Conservation (phyloP, 345 rosid genomes). For the Salix suchowensis region DNA sequence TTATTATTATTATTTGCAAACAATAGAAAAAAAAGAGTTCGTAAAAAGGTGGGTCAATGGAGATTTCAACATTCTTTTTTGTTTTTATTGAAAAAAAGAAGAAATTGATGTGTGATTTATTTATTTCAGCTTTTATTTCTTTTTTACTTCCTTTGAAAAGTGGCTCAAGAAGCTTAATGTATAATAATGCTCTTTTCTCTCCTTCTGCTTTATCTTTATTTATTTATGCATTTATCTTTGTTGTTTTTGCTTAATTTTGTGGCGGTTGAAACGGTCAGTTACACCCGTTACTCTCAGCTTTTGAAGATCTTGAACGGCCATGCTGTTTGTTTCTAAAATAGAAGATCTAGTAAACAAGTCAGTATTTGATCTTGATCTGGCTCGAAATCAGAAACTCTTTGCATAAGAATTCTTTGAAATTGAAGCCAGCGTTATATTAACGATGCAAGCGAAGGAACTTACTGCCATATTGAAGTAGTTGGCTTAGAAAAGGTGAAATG, state of each 20-base stretch:
- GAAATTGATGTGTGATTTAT: not conserved
- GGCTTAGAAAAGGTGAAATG: conserved; percentile 16
- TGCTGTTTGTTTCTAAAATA: conserved; percentile 6
- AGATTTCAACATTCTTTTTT: not conserved
- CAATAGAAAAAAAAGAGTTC: not conserved
- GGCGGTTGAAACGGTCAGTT: conserved; percentile 26
- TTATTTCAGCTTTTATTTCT: conserved; percentile 9
- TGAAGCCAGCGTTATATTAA: not conserved
- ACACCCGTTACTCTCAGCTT: conserved; percentile 10
- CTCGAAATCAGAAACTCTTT: conserved; percentile 3
- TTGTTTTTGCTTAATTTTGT: conserved; percentile 1
- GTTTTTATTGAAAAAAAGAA: not conserved
- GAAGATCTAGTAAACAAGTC: conserved; percentile 21
- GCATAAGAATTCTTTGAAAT: not conserved
- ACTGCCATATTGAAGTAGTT: conserved; percentile 6
- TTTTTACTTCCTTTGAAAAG: conserved; percentile 31
- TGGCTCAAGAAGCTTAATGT: conserved; percentile 35
- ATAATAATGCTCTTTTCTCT: conserved; percentile 20
- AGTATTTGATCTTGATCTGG: conserved; percentile 10
- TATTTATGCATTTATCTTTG: not conserved
- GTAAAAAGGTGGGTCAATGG: conserved; percentile 2
- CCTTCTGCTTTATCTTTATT: conserved; percentile 14
- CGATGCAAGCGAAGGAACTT: not conserved
- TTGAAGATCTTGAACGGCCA: conserved; percentile 12
- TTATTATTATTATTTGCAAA: not conserved